Conservation (phyloP, 2,329 filamentous ascomycete genomes). For the Claviceps purpurea region DNA sequence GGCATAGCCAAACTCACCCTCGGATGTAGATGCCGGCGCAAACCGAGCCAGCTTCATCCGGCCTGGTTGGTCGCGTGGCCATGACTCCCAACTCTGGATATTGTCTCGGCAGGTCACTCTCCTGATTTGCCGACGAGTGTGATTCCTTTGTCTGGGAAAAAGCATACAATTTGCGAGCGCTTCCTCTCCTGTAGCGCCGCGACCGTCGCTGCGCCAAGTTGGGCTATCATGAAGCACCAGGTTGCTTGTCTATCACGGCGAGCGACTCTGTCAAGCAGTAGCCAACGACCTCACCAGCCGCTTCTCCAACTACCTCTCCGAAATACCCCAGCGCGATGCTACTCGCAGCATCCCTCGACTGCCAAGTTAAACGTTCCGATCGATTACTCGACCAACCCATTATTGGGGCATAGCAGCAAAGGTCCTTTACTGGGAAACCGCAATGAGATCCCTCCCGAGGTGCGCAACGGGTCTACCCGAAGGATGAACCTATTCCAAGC, state of each 20-base stretch:
- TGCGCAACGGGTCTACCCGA: conserved; percentile 58
- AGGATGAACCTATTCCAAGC: conserved; percentile 90
- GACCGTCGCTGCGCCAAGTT: background rate
- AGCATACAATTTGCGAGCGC: background rate
- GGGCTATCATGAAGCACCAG: conserved; percentile 19
- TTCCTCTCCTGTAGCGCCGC: conserved; percentile 1
- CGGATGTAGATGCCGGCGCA: conserved; percentile 19
- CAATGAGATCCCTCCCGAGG: conserved; percentile 54
- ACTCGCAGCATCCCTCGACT: conserved; percentile 45
- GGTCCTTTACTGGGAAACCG: conserved; percentile 46
- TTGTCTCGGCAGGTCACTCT: background rate
- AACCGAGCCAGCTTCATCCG: conserved; percentile 18
- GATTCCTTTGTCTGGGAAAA: background rate
- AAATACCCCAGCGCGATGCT: conserved; percentile 17
- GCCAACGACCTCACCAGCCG: conserved; percentile 1
- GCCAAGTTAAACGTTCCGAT: conserved; percentile 69
- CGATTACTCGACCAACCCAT: conserved; percentile 70
- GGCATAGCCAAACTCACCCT: background rate
- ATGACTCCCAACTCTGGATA: background rate
- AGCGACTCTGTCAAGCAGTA: conserved; percentile 11
- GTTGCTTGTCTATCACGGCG: conserved; percentile 17
- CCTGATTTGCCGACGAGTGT: background rate
- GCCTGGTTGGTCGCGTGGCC: background rate
- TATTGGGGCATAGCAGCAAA: conserved; percentile 70
- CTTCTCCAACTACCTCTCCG: conserved; percentile 8